Evolutionary conservation across 192 early-diverging fungal species (phyloP).

Genomic region (Rhizophagus sp.): DNA sequence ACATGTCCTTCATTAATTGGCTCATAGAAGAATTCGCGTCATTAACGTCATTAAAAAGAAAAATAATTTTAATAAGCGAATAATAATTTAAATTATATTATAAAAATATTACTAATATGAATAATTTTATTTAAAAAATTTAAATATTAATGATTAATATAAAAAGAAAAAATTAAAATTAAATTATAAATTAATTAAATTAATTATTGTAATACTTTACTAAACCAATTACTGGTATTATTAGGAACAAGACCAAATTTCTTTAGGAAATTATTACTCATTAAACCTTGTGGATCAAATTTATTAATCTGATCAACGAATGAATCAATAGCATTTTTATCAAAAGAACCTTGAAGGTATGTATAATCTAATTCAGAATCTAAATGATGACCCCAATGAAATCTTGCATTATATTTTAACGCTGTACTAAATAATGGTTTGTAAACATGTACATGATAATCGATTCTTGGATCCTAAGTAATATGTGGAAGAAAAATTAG

Average conservation of each 20-base stretch:
- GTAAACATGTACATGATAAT: neutral
- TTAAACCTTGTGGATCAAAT: conserved; percentile 21
- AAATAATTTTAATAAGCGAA: too few relatives aligned
- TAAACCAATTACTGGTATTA: neutral
- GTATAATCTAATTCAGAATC: neutral
- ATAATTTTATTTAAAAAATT: too few relatives aligned
- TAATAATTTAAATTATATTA: too few relatives aligned
- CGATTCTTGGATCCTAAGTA: neutral
- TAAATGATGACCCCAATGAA: conserved; percentile 12
- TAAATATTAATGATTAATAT: too few relatives aligned
- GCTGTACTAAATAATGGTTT: neutral
- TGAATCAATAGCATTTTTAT: neutral
- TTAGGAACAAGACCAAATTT: neutral
- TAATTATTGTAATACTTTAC: too few relatives aligned
- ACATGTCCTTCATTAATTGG: too few relatives aligned
- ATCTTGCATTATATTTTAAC: neutral
- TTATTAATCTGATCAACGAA: neutral
- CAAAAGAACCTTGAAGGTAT: neutral
- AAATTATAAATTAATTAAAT: too few relatives aligned
- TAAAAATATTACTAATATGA: too few relatives aligned
- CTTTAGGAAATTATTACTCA: neutral
- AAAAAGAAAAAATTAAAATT: too few relatives aligned
- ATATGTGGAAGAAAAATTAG: neutral
- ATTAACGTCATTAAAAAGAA: too few relatives aligned
- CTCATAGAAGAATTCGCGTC: too few relatives aligned